Percentiles rank a stretch among this genome's conserved stretches.
phyloP scores from a whole-genome alignment of 2,329 filamentous ascomycete species.

The Botrytis hyacinthi region DNA sequence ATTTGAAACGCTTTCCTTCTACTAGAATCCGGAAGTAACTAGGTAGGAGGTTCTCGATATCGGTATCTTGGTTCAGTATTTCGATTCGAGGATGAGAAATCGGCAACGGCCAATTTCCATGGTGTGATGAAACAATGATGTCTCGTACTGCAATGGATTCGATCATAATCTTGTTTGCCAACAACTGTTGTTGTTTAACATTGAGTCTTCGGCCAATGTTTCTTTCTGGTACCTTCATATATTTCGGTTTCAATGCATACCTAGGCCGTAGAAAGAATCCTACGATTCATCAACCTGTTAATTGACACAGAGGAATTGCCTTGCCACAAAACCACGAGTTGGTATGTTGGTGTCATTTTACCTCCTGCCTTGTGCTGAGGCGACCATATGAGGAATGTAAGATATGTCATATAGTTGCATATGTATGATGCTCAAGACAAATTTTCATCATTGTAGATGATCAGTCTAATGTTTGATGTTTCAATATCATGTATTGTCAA shows the following conservation, averaged over 20 bases:
- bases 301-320: neutral
- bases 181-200: neutral
- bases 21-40: conserved; percentile 24
- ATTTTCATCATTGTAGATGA: neutral
- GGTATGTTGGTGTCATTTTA: neutral
- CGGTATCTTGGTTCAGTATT: conserved; percentile 24
- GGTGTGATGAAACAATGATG: neutral
- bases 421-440: neutral
- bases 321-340: neutral
- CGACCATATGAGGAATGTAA: neutral
- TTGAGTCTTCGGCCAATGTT: neutral
- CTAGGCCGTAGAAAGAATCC: neutral
- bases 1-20: conserved; percentile 40
- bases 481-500: neutral
- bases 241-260: neutral
- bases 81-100: conserved; percentile 2
- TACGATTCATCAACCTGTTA: neutral
- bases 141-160: neutral
- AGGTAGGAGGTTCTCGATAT: conserved; percentile 20
- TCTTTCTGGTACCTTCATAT: neutral
- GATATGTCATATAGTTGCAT: neutral
- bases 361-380: neutral
- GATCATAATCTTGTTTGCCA: neutral
- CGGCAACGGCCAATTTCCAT: neutral
- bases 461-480: neutral